Evolutionary conservation across 495 filamentous ascomycete species (phyloP).

Genomic region (Aspergillus heteromorphus): DNA sequence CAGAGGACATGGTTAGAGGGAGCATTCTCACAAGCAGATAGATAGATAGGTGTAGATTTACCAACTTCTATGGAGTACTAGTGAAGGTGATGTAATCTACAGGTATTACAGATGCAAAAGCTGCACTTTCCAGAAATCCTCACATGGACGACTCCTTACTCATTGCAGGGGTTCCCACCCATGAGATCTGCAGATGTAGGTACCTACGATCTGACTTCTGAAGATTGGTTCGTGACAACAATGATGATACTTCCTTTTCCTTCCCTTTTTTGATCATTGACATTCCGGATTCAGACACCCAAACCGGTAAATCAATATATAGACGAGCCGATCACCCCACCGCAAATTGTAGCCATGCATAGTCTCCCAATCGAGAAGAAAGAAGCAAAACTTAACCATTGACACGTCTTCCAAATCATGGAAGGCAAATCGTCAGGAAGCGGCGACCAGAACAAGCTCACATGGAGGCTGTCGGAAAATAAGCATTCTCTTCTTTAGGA

Average conservation of each 20-base stretch:
- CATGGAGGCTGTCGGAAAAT: background rate
- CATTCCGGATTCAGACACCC: background rate
- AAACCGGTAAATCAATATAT: background rate
- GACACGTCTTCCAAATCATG: background rate
- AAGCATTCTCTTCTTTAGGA: background rate
- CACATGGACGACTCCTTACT: background rate
- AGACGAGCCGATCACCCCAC: background rate
- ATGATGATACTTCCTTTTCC: too few species aligned
- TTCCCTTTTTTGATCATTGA: background rate
- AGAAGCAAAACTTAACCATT: background rate
- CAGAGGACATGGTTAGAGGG: too few species aligned
- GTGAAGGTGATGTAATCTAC: too few species aligned
- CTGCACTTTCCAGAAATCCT: too few species aligned
- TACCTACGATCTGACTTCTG: too few species aligned
- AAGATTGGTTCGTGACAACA: background rate
- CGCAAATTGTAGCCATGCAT: background rate
- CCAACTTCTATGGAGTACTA: too few species aligned
- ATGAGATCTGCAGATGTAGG: too few species aligned
- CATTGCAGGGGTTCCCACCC: background rate
- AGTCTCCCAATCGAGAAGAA: background rate
- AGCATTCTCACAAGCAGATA: too few species aligned
- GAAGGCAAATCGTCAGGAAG: background rate
- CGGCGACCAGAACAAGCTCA: background rate
- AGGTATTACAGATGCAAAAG: too few species aligned
- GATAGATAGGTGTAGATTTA: too few species aligned